A percentile compares a stretch with the other conserved stretches of the same genome.
These are phyloP conservation scores for Pseudogymnoascus sp. DNA, from an alignment of 2,329 filamentous ascomycete genomes.

Conservation along the genomic window DNA sequence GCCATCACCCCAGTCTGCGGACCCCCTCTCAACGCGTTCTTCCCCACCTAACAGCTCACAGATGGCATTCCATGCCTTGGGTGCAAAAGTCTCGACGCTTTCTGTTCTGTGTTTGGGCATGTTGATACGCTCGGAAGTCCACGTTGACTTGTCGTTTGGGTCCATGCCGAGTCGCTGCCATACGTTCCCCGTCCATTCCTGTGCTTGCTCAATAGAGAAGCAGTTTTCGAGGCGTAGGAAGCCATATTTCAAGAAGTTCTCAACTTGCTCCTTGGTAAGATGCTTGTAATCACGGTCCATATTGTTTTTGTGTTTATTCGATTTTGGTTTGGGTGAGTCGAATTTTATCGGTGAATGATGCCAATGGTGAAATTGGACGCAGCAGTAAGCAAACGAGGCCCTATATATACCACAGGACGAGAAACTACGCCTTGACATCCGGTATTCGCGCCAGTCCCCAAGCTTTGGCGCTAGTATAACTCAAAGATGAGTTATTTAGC, in stretches of 20 bases:
- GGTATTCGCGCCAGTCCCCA: background rate
- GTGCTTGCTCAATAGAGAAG: conserved; percentile 40
- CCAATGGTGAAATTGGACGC: background rate
- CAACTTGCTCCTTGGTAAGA: conserved; percentile 38
- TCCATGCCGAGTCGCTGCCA: conserved; percentile 61
- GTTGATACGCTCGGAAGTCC: conserved; percentile 52
- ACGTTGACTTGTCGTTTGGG: conserved; percentile 54
- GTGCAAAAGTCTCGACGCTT: conserved; percentile 47
- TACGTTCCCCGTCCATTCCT: conserved; percentile 39
- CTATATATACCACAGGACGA: background rate
- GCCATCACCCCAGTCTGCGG: conserved; percentile 54
- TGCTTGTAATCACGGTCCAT: conserved; percentile 1
- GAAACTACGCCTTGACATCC: background rate
- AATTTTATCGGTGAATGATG: background rate
- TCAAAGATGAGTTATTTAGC: background rate
- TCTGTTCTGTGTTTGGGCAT: conserved; percentile 55
- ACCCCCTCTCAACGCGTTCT: conserved; percentile 39
- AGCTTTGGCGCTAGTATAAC: background rate
- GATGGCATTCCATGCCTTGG: conserved; percentile 58
- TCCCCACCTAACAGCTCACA: conserved; percentile 58
- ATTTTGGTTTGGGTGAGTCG: background rate
- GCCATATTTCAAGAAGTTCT: conserved; percentile 47
- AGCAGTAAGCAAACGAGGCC: background rate
- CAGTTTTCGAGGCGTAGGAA: conserved; percentile 45
- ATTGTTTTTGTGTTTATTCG: background rate